Evolutionary conservation across 2,329 filamentous ascomycete species (phyloP), one percentile per base, ranked within the genome.

Genomic region (Monilinia polystroma): DNA sequence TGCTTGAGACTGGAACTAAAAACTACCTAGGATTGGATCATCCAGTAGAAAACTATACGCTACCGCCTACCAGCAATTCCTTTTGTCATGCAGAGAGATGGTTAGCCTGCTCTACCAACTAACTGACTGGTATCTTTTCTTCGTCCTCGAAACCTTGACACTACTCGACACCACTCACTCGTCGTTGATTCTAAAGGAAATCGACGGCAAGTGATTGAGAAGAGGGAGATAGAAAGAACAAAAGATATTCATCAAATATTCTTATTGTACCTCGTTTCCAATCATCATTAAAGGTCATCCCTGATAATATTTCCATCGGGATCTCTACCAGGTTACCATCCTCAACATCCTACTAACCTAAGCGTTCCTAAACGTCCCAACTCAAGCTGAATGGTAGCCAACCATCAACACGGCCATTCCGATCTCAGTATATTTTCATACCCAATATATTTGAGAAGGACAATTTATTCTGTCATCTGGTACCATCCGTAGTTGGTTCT

Each of bases 361-460:
- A 38, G 45, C 58, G 20, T 63, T n/a, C 49, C 60, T 32, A 43
- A 29, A 26, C 23, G 53, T 41, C n/a, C 32, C 32, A 51, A 29
- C 43, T 60, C 18, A 16, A 35, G 57, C 29, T 59, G 57, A 35
- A 41, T 43, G 35, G 49, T 54, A 63, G 32, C 60, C 49, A 63
- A 29, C 59, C 32, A 53, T 6, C 43, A 53, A 65, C 67, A 64
- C 67, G 67, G 49, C 60, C 55, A 60, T 47, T 62, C 53, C 66
- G 26, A 63, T 26, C n/a, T 60, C 58, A 38, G 38, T 14, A 38
- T 20, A 35, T 32, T 16, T 32, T 53, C 3, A 23, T 16, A 29
- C 4, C 20, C 43, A 35, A 10, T 18, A 18, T 14, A n/a, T 23
- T 63, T 20, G 49, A 29, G 32, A n/a, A 63, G 47, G 29, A 26